Conservation (phyloP, 2,329 filamentous ascomycete genomes). For the Lecanicillium sp. region DNA sequence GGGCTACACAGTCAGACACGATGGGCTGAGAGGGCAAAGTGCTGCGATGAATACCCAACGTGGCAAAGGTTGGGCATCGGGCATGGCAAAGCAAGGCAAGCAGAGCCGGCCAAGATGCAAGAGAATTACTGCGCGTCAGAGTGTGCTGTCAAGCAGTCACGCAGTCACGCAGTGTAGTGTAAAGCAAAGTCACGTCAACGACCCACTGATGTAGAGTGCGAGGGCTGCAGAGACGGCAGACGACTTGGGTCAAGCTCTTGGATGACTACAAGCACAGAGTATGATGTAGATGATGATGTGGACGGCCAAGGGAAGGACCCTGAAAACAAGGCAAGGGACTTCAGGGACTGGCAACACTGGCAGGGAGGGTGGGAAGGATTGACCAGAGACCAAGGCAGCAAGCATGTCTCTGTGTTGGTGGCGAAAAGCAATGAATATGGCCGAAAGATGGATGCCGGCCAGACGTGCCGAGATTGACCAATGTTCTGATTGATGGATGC, state of each 20-base stretch:
- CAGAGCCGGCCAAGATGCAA: too few species aligned
- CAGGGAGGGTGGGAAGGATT: not conserved
- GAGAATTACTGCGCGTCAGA: not conserved
- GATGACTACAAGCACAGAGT: not conserved
- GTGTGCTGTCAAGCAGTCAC: not conserved
- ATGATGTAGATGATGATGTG: not conserved
- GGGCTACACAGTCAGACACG: not conserved
- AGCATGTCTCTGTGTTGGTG: slow-evolving; percentile 1
- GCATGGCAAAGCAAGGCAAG: too few species aligned
- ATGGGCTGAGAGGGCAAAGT: not conserved
- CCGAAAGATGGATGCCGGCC: not conserved
- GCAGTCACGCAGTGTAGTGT: not conserved
- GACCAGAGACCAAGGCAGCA: slow-evolving; percentile 3
- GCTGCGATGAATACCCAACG: slow-evolving; percentile 1
- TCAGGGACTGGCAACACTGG: not conserved
- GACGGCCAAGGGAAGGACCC: not conserved
- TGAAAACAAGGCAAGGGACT: too few species aligned
- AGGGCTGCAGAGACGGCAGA: too few species aligned
- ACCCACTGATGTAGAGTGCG: slow-evolving; percentile 8
- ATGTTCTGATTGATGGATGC: not conserved
- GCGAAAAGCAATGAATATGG: not conserved
- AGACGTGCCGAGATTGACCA: not conserved
- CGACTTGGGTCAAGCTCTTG: too few species aligned
- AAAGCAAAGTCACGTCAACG: slow-evolving; percentile 10
- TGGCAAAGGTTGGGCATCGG: slow-evolving; percentile 9